These are phyloP conservation scores for Diaporthe humulicola DNA, from an alignment of 2,329 filamentous ascomycete genomes.

Conservation along the genomic window DNA sequence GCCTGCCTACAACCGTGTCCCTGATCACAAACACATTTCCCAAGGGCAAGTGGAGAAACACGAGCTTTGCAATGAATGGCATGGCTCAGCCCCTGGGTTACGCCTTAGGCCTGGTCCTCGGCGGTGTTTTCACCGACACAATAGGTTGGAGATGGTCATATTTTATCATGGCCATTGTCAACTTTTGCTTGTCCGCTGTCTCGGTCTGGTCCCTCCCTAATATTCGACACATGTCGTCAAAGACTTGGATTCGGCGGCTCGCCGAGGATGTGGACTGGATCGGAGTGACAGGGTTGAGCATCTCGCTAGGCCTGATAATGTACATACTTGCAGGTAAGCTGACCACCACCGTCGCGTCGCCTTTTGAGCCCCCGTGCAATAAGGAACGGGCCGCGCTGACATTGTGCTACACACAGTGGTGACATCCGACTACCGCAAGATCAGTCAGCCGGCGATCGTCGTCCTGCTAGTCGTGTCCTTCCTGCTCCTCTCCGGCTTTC, in stretches of 20 bases:
- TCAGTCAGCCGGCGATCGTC: slow-evolving; percentile 57
- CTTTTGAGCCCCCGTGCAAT: not conserved
- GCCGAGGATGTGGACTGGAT: slow-evolving; percentile 66
- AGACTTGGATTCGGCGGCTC: slow-evolving; percentile 46
- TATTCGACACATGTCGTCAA: slow-evolving; percentile 42
- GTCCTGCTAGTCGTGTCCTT: slow-evolving; percentile 58
- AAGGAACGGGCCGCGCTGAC: slow-evolving; percentile 10
- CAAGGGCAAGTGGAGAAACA: slow-evolving; percentile 53
- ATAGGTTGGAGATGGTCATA: slow-evolving; percentile 63
- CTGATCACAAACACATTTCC: slow-evolving; percentile 54
- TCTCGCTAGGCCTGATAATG: slow-evolving; percentile 61
- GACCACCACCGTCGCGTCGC: not conserved
- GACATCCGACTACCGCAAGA: slow-evolving; percentile 52
- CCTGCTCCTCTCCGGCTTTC: slow-evolving; percentile 61
- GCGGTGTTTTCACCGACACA: slow-evolving; percentile 61
- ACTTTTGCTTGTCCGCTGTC: slow-evolving; percentile 51
- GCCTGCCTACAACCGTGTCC: slow-evolving; percentile 53
- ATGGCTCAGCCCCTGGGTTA: slow-evolving; percentile 62
- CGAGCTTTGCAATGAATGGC: slow-evolving; percentile 59
- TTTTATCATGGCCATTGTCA: slow-evolving; percentile 54
- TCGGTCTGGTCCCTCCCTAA: slow-evolving; percentile 54
- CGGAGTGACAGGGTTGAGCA: slow-evolving; percentile 60
- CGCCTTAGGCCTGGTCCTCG: slow-evolving; percentile 62
- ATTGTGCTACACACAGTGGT: slow-evolving; percentile 45
- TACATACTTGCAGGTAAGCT: slow-evolving; percentile 60